These are phyloP conservation scores for Acidomyces sp. DNA, from an alignment of 495 filamentous ascomycete genomes.

Conservation along the genomic window DNA sequence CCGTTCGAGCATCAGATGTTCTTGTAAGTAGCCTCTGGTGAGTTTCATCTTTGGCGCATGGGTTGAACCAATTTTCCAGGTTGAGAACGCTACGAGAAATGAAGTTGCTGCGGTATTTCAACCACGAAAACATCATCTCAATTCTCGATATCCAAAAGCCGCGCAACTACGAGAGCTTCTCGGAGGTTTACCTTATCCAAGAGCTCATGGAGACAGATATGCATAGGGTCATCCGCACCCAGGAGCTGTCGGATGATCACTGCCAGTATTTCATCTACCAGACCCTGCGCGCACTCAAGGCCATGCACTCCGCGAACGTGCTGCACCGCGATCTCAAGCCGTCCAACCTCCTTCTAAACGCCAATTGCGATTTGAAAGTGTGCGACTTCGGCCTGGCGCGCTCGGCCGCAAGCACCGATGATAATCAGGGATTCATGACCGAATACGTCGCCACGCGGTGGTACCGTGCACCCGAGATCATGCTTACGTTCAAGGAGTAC, in stretches of 20 bases:
- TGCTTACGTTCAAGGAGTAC: slow-evolving; percentile 99
- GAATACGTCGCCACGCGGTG: slow-evolving; percentile 97
- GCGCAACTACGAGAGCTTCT: slow-evolving; percentile 86
- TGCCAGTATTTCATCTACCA: slow-evolving; percentile 42
- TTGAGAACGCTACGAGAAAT: slow-evolving; percentile 94
- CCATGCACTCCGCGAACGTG: slow-evolving; percentile 96
- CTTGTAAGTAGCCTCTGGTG: slow-evolving; percentile 1
- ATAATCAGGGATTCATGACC: slow-evolving; percentile 99
- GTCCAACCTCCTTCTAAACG: slow-evolving; percentile 92
- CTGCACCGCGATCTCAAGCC: slow-evolving; percentile 94
- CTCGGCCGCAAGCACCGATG: slow-evolving; percentile 90
- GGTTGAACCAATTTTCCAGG: background rate
- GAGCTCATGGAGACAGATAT: slow-evolving; percentile 99
- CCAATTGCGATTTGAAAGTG: slow-evolving; percentile 97
- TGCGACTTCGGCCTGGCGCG: slow-evolving; percentile 95
- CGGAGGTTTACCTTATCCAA: slow-evolving; percentile 98
- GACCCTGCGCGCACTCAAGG: slow-evolving; percentile 70
- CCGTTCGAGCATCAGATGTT: slow-evolving; percentile 65
- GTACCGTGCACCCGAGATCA: slow-evolving; percentile 98
- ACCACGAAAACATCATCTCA: slow-evolving; percentile 99
- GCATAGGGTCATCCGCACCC: slow-evolving; percentile 95
- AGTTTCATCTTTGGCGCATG: too few species aligned
- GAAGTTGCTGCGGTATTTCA: slow-evolving; percentile 98
- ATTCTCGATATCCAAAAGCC: slow-evolving; percentile 99
- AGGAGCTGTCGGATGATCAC: slow-evolving; percentile 69